Evolutionary conservation across 495 filamentous ascomycete species (phyloP), one percentile per base, ranked within the genome.

Genomic region (Cercophora samala): DNA sequence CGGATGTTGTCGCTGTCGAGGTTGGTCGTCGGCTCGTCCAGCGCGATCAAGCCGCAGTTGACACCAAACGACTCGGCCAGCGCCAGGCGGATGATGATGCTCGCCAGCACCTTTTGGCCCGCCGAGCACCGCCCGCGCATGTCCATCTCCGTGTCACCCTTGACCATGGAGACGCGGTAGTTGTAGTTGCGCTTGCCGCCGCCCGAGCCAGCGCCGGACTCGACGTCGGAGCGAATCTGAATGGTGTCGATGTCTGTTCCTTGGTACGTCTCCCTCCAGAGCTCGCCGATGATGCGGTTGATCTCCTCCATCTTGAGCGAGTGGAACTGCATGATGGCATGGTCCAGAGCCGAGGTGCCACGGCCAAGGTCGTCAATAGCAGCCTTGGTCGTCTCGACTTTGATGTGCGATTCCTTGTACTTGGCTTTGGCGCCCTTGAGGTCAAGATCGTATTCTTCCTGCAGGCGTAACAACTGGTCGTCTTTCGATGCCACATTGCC

Each of bases 81-180:
- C 19, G 95, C 96, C 37, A 99, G 85, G 4, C 95, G 93, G 76
- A 99, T 98, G 79, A 99, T 96, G 81, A 99, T 99, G 80, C 90
- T 90, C 15, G 95, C 95, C 23, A 99, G 85, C 25, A 99, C 94
- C 73, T 94, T 96, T 77, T 99, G 95, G 3, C 95, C 95, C 15
- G 95, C 95, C 74, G 91, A 94, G 83, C 95, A 99, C 37, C 95
- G 90, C 11, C 95, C 95, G 66, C 95, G 92, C 95, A 99, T 99
- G 80, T 99, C 95, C 94, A 99, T 97, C 77, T 99, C 95, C 3
- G 90, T 89, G 70, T 93, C 91, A 73, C 93, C 88, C 81, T 99
- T 99, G 69, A 97, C 89, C 96, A 99, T 99, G 80, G 90, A 92
- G 0, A 99, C 95, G 64, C 96, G 91, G 80, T 99, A 99, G 77